Percentiles rank a stretch among this genome's conserved stretches.
Evolutionary conservation across 108 stramenopile species (phyloP).

Genomic region (Fragilariopsis cylindrus): DNA sequence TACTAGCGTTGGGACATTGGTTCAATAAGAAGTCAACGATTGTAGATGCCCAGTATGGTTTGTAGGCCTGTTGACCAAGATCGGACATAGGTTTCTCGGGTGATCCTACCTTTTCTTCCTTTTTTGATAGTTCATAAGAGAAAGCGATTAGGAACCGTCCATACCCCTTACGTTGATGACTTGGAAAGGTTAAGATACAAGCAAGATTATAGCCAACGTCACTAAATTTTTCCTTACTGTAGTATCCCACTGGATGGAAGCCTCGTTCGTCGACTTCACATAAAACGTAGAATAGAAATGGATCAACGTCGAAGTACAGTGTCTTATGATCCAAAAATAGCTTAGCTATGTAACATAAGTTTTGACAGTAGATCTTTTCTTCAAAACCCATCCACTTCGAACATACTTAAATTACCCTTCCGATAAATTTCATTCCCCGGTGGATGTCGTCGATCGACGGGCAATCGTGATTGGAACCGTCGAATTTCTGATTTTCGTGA

Average conservation of each 20-base stretch:
- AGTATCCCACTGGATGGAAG: conserved; percentile 97
- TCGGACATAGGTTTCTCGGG: conserved; percentile 99
- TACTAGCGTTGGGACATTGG: conserved; percentile 54
- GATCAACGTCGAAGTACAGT: conserved; percentile 98
- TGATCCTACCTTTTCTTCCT: conserved; percentile 95
- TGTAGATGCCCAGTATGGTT: conserved; percentile 91
- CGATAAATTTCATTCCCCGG: conserved; percentile 89
- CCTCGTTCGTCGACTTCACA: conserved; percentile 93
- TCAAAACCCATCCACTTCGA: conserved; percentile 96
- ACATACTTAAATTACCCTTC: conserved; percentile 58
- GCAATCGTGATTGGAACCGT: conserved; percentile 77
- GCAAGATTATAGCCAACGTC: conserved; percentile 99
- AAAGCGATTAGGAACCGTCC: conserved; percentile 98
- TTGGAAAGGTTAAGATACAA: conserved; percentile 98
- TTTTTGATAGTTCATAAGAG: conserved; percentile 95
- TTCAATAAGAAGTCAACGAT: conserved; percentile 85
- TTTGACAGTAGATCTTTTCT: conserved; percentile 97
- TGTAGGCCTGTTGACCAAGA: conserved; percentile 96
- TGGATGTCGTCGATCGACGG: conserved; percentile 68
- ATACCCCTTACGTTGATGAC: conserved; percentile 98
- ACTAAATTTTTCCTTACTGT: conserved; percentile 98
- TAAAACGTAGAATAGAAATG: conserved; percentile 97
- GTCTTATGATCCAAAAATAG: conserved; percentile 99
- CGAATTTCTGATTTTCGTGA: conserved; percentile 87
- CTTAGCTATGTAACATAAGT: conserved; percentile 96